phyloP scores from a whole-genome alignment of 2,329 filamentous ascomycete genomes.

The Fusarium sp. region DNA sequence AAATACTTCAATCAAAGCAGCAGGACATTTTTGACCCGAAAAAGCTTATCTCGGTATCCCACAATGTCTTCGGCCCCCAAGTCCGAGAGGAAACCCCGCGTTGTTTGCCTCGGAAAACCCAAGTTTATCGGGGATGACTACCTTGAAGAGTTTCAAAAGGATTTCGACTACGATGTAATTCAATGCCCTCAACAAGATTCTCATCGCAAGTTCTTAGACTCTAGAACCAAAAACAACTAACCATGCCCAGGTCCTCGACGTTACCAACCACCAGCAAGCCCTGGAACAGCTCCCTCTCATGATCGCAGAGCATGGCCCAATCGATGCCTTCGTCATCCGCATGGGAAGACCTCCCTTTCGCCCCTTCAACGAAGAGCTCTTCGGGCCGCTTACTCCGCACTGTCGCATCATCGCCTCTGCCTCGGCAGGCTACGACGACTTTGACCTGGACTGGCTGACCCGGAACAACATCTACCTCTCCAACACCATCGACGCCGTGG shows the following conservation, averaged over 20 bases:
- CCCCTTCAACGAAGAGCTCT: constrained; percentile 60
- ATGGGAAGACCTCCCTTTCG: constrained; percentile 62
- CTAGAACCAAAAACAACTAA: not conserved
- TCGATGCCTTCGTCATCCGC: constrained; percentile 62
- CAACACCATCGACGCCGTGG: constrained; percentile 64
- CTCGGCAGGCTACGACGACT: constrained; percentile 61
- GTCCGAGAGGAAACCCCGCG: constrained; percentile 49
- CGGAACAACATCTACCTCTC: constrained; percentile 62
- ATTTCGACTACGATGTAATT: constrained; percentile 54
- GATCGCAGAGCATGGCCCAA: constrained; percentile 52
- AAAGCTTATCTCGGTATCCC: not conserved
- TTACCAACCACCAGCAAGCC: constrained; percentile 51
- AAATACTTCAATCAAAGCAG: not conserved
- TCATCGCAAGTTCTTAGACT: too few relatives aligned
- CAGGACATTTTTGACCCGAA: not conserved
- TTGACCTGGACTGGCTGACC: constrained; percentile 58
- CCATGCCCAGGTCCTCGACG: constrained; percentile 45
- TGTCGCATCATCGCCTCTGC: constrained; percentile 61
- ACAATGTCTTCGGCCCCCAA: not conserved
- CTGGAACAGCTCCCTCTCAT: constrained; percentile 51
- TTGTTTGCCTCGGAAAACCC: constrained; percentile 56
- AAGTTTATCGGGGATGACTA: constrained; percentile 54
- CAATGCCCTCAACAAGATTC: not conserved
- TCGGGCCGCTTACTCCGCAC: constrained; percentile 53
- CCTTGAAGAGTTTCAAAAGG: constrained; percentile 51